Percentiles rank a stretch among this genome's conserved stretches.
Evolutionary conservation across 495 filamentous ascomycete species (phyloP).

Genomic region (Penicillium pulvis): DNA sequence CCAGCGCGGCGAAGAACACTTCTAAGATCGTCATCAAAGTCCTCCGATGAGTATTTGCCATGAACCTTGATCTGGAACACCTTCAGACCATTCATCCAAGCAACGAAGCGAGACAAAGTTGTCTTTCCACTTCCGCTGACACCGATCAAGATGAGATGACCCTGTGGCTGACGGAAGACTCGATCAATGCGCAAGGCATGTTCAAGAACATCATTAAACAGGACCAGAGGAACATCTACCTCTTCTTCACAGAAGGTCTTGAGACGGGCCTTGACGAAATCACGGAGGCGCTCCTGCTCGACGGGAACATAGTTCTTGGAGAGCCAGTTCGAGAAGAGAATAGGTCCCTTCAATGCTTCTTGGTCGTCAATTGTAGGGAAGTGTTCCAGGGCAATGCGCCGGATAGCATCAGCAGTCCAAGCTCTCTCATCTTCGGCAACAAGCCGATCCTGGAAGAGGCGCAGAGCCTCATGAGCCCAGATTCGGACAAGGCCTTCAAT

Average conservation of each 20-base stretch:
- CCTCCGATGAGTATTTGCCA: conserved; percentile 95
- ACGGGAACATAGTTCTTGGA: conserved; percentile 98
- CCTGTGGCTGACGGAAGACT: conserved; percentile 97
- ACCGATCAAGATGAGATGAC: conserved; percentile 96
- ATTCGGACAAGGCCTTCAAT: conserved; percentile 94
- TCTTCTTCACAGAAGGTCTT: conserved; percentile 99
- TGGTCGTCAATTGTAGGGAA: conserved; percentile 92
- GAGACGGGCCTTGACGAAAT: conserved; percentile 95
- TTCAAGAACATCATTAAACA: conserved; percentile 98
- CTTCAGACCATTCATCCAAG: conserved; percentile 99
- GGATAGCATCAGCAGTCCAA: conserved; percentile 88
- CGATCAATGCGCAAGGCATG: conserved; percentile 97
- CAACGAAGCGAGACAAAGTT: conserved; percentile 94
- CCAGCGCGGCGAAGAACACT: conserved; percentile 91
- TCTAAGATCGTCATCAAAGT: conserved; percentile 96
- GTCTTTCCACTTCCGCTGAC: conserved; percentile 99
- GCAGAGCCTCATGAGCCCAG: conserved; percentile 95
- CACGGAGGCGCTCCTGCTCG: conserved; percentile 87
- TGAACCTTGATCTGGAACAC: conserved; percentile 99
- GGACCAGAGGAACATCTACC: conserved; percentile 93
- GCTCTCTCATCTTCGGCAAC: conserved; percentile 91
- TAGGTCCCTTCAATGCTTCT: conserved; percentile 88
- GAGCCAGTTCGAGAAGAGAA: conserved; percentile 99
- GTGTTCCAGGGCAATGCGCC: conserved; percentile 80
- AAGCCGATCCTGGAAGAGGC: conserved; percentile 94